Conservation (phyloP, 768 basidiomycete species). For the Trametes cinnabarina region DNA sequence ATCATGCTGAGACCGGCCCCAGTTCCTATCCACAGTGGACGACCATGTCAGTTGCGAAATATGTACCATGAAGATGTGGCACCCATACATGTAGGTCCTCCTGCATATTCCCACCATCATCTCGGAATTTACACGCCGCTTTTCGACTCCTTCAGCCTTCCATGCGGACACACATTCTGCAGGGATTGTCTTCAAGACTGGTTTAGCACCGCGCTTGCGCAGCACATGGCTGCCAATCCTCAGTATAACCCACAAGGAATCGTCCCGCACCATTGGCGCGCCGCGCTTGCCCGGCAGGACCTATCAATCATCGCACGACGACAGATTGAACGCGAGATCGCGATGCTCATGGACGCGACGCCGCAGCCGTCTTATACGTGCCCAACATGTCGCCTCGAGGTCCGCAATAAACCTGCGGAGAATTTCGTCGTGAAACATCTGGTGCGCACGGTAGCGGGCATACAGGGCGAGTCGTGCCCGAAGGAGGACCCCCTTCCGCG, state of each 20-base stretch:
- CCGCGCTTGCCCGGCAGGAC: constrained; percentile 8
- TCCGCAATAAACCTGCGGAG: constrained; percentile 53
- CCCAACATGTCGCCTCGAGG: constrained; percentile 58
- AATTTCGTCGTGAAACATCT: constrained; percentile 61
- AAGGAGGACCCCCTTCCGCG: constrained; percentile 1
- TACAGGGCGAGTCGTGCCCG: constrained; percentile 49
- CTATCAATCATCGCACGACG: constrained; percentile 2
- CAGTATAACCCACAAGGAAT: constrained; percentile 32
- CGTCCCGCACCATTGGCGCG: constrained; percentile 6
- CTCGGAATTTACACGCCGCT: not conserved
- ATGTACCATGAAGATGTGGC: constrained; percentile 63
- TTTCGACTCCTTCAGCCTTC: constrained; percentile 41
- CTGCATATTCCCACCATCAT: not conserved
- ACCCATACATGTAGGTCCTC: constrained; percentile 56
- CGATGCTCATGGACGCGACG: not conserved
- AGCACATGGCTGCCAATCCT: constrained; percentile 50
- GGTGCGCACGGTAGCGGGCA: constrained; percentile 47
- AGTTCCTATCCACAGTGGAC: constrained; percentile 35
- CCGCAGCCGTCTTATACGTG: constrained; percentile 59
- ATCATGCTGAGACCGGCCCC: not conserved
- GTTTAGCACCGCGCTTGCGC: constrained; percentile 47
- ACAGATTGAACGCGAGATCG: constrained; percentile 11
- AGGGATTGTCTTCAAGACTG: constrained; percentile 56
- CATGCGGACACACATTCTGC: constrained; percentile 74
- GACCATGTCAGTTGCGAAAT: constrained; percentile 63